Base-by-base conservation (phyloP, 1,284 basidiomycete species). In the Lentinula novae-zelandiae region DNA sequence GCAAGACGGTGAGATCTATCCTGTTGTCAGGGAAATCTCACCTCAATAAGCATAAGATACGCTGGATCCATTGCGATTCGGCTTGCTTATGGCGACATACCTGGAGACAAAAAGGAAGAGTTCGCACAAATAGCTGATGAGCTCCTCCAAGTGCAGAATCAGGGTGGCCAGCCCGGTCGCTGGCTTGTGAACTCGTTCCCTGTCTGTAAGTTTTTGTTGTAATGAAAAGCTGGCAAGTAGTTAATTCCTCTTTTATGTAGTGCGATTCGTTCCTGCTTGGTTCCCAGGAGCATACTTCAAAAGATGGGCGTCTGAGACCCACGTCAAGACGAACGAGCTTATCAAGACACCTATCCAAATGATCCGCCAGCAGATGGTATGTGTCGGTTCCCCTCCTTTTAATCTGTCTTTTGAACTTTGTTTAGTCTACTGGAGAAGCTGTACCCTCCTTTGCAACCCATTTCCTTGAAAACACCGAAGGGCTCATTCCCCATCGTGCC, bases 371-470 rank as follows among this genome's bases (percentile, higher is more conserved):
- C 50, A 52, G n/a, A 52, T 52, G 50, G 50, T 52, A 10, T 22
- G 50, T 17, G 34, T 52, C 27, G 49, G 17, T 17, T n/a, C 36
- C 6, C 10, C 7, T 15, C 2, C 12, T 12, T n/a, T 39, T 9
- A 22, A 15, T 22, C 17, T 22, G 10, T 27, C 1, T 12, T 10
- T n/a, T 33, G 48, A 15, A 17, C 17, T 44, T 31, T 15, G 44
- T 10, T 46, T 31, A 68, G 67, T 60, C 60, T 13, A 42, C 58
- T 1, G 67, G 67, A 36, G 64, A 59, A 33, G 67, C 65, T 0
- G 52, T 56, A 10, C 54, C 39, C 3, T 56, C 44, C 15, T 56
- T 46, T 46, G 38, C 53, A 20, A 56, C 54, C 44, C 50, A 52
- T 9, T 52, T 52, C 34, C 50, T 52, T 34, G 50, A 52, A 9